Evolutionary conservation across 2,329 filamentous ascomycete species (phyloP).

Genomic region (Fusarium tupiense): DNA sequence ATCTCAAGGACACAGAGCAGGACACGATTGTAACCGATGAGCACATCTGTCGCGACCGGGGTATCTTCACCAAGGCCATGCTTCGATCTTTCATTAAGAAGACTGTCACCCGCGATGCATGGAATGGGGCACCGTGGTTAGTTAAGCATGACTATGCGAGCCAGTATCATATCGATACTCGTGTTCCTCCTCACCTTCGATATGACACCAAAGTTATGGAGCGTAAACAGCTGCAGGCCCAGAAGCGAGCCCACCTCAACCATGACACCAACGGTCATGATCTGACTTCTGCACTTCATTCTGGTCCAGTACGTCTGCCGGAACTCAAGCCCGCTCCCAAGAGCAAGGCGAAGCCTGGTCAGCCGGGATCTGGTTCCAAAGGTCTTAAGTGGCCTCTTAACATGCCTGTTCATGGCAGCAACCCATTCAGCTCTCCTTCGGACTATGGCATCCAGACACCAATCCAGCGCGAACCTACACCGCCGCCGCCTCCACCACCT

Average conservation of each 20-base stretch:
- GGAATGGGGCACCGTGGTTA: constrained; percentile 96
- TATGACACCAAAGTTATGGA: constrained; percentile 83
- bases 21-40: constrained; percentile 84
- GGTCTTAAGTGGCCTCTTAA: constrained; percentile 53
- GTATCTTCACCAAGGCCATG: constrained; percentile 93
- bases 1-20: constrained; percentile 73
- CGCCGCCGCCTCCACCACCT: constrained; percentile 73
- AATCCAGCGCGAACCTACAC: constrained; percentile 52
- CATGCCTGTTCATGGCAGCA: constrained; percentile 50
- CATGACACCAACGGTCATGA: constrained; percentile 56
- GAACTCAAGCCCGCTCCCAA: constrained; percentile 80
- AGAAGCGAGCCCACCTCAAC: constrained; percentile 65
- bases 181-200: constrained; percentile 82
- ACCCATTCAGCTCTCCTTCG: constrained; percentile 58
- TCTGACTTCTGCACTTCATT: constrained; percentile 45
- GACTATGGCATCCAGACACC: constrained; percentile 52
- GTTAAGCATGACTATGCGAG: constrained; percentile 88
- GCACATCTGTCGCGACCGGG: constrained; percentile 86
- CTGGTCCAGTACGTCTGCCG: constrained; percentile 68
- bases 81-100: constrained; percentile 94
- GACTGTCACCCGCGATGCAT: constrained; percentile 89
- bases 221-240: constrained; percentile 75
- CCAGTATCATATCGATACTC: constrained; percentile 86
- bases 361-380: constrained; percentile 50
- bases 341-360: constrained; percentile 66